Conservation (phyloP, 208 protist genomes). For the Wallacemonas sp. region DNA sequence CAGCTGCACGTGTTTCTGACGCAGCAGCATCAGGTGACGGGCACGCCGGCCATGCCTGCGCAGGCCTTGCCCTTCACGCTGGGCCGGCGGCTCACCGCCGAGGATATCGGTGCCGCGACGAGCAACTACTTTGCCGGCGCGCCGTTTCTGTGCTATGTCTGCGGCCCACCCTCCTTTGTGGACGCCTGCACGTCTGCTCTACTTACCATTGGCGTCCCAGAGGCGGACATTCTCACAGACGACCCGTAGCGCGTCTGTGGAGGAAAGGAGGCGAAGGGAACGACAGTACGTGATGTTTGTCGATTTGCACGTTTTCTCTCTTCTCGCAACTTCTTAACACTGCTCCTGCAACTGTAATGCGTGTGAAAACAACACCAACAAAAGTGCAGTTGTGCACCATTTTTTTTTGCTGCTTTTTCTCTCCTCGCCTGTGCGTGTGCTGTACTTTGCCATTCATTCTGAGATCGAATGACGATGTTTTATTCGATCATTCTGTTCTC, state of each 20-base stretch:
- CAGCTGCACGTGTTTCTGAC: slow-evolving; percentile 39
- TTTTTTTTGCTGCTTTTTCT: too few species aligned
- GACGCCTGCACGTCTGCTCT: slow-evolving; percentile 38
- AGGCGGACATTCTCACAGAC: slow-evolving; percentile 66
- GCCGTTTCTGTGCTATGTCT: slow-evolving; percentile 66
- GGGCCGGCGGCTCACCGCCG: slow-evolving; percentile 29
- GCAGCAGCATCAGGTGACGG: background rate
- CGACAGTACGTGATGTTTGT: background rate
- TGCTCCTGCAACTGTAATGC: too few species aligned
- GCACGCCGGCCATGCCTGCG: background rate
- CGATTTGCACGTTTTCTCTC: slow-evolving; percentile 8
- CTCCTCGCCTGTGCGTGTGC: too few species aligned
- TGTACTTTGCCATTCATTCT: too few species aligned
- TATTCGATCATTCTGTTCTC: too few species aligned
- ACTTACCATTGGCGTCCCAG: slow-evolving; percentile 48
- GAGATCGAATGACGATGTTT: too few species aligned
- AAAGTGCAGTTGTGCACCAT: background rate
- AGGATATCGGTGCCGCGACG: slow-evolving; percentile 43
- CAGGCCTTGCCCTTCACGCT: slow-evolving; percentile 24
- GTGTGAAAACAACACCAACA: too few species aligned
- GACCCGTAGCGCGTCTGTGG: slow-evolving; percentile 24
- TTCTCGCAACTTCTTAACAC: background rate
- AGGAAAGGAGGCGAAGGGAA: background rate
- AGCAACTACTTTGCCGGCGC: slow-evolving; percentile 36
- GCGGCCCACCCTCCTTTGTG: slow-evolving; percentile 65